Evolutionary conservation across 1,284 basidiomycete genomes (phyloP).

Genomic region (Sphagnurus paluster): DNA sequence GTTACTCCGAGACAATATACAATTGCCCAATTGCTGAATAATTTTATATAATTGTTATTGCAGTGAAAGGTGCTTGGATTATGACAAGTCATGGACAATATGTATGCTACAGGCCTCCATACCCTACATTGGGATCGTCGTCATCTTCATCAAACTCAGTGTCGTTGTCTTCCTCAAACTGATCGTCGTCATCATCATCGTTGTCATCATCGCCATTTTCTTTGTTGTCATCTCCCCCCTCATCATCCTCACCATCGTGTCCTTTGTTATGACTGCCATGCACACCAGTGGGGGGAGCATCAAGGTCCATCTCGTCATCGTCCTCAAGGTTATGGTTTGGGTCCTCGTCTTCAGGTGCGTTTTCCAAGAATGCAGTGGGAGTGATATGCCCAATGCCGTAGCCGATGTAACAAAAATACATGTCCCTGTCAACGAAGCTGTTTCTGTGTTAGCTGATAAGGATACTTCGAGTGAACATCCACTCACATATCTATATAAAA

Average conservation of each 20-base stretch:
- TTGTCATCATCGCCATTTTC: not conserved
- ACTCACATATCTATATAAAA: constrained; percentile 3
- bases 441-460: not conserved
- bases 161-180: not conserved
- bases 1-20: not conserved
- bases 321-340: not conserved
- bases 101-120: not conserved
- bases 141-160: not conserved
- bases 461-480: not conserved
- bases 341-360: not conserved
- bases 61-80: not conserved
- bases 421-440: constrained; percentile 4
- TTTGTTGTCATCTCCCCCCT: not conserved
- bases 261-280: not conserved
- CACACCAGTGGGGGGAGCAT: not conserved
- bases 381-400: not conserved
- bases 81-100: not conserved
- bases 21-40: not conserved
- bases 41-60: not conserved
- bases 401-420: not conserved
- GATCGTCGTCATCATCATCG: not conserved
- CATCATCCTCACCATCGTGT: not conserved
- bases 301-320: not conserved
- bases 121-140: not conserved
- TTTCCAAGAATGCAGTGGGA: not conserved